A percentile compares a stretch with the other conserved stretches of the same genome.
Conservation (phyloP, 208 protist species). For the Phytomonas sp. region DNA sequence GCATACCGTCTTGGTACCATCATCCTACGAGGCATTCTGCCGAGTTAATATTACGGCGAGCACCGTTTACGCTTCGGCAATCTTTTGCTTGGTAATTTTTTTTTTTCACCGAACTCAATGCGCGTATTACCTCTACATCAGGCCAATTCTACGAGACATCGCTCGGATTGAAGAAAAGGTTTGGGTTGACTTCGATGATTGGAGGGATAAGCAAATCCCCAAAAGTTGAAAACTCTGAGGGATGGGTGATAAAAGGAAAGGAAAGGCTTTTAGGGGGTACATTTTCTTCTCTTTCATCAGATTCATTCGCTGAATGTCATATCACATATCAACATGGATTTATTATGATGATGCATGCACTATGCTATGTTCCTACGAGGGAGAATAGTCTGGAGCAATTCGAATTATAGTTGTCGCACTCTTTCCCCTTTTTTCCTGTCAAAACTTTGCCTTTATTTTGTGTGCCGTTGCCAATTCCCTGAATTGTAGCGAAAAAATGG, state of each 20-base stretch:
- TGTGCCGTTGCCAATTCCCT: neutral
- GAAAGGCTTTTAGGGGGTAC: neutral
- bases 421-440: neutral
- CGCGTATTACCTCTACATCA: conserved; percentile 13
- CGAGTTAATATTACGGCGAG: conserved; percentile 21
- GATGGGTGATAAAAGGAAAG: neutral
- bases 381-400: neutral
- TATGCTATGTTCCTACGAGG: neutral
- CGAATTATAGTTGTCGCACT: neutral
- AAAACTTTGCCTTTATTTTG: neutral
- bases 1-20: conserved; percentile 10
- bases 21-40: conserved; percentile 21
- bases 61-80: conserved; percentile 14
- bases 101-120: conserved; percentile 11
- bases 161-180: conserved; percentile 13
- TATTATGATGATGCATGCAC: neutral
- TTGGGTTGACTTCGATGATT: conserved; percentile 26
- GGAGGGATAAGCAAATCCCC: conserved; percentile 23
- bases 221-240: neutral
- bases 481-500: neutral
- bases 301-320: neutral
- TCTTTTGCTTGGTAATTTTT: conserved; percentile 21
- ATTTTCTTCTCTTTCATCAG: neutral
- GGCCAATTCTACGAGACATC: conserved; percentile 11
- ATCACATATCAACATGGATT: neutral